Conservation (phyloP, 2,329 filamentous ascomycete genomes). For the Colletotrichum neosansevieriae region DNA sequence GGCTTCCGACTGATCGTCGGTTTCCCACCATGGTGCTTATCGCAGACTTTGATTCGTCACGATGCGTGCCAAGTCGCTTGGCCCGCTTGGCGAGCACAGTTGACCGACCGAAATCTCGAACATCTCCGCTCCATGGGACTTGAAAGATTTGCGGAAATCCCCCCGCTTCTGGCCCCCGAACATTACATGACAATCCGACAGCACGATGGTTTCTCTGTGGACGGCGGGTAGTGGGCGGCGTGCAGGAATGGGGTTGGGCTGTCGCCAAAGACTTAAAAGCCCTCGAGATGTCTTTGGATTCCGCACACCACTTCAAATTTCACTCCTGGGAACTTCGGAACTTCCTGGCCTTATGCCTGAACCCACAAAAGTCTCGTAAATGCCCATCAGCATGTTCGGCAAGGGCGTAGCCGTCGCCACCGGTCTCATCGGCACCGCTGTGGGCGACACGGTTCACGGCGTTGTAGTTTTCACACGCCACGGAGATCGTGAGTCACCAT, state of each 20-base stretch:
- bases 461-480: conserved; percentile 51
- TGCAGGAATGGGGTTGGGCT: background rate
- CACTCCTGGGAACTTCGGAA: no score
- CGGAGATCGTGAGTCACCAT: conserved; percentile 48
- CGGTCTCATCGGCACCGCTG: conserved; percentile 41
- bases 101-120: background rate
- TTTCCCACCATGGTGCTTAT: conserved; percentile 19
- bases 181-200: background rate
- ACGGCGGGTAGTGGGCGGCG: background rate
- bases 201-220: background rate
- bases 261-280: background rate
- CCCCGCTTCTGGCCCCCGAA: background rate
- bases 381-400: background rate
- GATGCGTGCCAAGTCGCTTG: conserved; percentile 31
- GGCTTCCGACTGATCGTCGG: background rate
- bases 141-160: background rate
- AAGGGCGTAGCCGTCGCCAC: background rate
- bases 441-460: conserved; percentile 50
- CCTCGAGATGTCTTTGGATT: background rate
- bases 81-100: conserved; percentile 8
- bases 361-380: background rate
- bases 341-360: background rate
- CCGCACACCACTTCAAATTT: background rate
- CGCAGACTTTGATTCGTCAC: conserved; percentile 9
- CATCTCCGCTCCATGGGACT: conserved; percentile 28